Base-by-base conservation (phyloP, 2,329 filamentous ascomycete species). In the Hymenoscyphus albidus region DNA sequence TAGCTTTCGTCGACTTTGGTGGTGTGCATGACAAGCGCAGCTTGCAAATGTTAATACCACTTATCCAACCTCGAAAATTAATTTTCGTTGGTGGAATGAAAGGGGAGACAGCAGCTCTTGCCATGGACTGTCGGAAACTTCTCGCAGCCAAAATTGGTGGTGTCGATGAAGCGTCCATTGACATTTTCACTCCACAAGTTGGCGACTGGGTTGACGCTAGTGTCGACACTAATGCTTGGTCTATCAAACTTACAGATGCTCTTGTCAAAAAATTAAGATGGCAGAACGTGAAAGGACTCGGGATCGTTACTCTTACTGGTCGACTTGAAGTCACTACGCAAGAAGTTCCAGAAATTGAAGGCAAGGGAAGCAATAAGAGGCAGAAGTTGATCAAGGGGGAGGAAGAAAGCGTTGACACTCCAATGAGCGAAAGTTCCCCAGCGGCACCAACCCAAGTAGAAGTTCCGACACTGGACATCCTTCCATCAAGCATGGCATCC, bases 191-290 rank as follows among this genome's bases (percentile, higher is more conserved):
- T 0, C 95, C 95, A 0, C 77, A 80, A 10, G 81, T 91, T n/a
- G 93, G 93, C 31, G 81, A 84, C 40, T 80, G 83, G 14, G 83
- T 99, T 54, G 89, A 99, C 76, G 95, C 94, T 13, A 97, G 93
- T 73, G 94, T 98, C 54, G 95, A 99, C 75, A 98, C 94, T 5
- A 97, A 98, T 75, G 93, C 95, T 3, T 99, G 96, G 95, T 89
- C 91, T 31, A 91, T 99, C 66, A 96, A 93, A 77, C 83, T 99
- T 18, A 93, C 92, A 59, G 91, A 94, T 70, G 81, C 85, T 56
- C 85, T 99, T 22, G 90, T 96, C 65, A 92, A 92, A 77, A 90
- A 90, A 70, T 83, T 99, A 65, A 92, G 91, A 74, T 98, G 95
- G 95, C 95, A 98, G 79, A 93, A 92, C 65, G 93, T 98, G 31